A percentile compares a stretch with the other conserved stretches of the same genome.
These are phyloP conservation scores for Tubosaeta sp. DNA, from an alignment of 768 basidiomycete species.

Conservation along the genomic window DNA sequence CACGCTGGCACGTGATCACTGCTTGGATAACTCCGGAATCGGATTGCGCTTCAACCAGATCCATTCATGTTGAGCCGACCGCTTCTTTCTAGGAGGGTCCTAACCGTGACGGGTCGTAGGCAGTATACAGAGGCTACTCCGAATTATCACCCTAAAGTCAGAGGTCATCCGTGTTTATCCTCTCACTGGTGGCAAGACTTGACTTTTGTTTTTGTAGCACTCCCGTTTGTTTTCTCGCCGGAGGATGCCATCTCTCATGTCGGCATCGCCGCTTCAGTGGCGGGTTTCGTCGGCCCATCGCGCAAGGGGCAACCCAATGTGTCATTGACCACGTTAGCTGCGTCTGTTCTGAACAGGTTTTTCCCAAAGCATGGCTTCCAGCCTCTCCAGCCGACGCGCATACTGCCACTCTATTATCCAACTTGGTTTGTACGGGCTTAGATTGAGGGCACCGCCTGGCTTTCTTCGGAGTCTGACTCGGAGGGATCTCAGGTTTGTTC, in stretches of 20 bases:
- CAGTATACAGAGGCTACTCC: conserved; percentile 17
- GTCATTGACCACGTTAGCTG: conserved; percentile 19
- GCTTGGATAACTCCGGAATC: neutral
- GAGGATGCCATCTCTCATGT: conserved; percentile 41
- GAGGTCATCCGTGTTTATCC: conserved; percentile 27
- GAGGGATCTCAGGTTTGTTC: conserved; percentile 23
- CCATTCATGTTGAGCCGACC: conserved; percentile 17
- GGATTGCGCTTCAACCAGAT: neutral
- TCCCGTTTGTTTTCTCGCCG: conserved; percentile 47
- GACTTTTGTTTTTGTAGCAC: conserved; percentile 33
- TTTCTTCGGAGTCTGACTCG: conserved; percentile 19
- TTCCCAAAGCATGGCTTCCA: conserved; percentile 38
- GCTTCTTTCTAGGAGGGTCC: neutral
- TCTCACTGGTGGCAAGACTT: neutral
- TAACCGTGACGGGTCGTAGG: conserved; percentile 5
- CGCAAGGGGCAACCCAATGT: conserved; percentile 9
- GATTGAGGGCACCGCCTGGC: conserved; percentile 36
- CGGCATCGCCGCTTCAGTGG: conserved; percentile 32
- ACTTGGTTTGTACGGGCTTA: conserved; percentile 60
- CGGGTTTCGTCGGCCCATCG: conserved; percentile 22
- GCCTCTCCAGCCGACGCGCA: conserved; percentile 40
- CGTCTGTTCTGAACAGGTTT: conserved; percentile 34
- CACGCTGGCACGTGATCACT: conserved; percentile 24
- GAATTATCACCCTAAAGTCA: conserved; percentile 36
- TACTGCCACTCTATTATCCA: conserved; percentile 57